Base-by-base conservation (phyloP, 2,329 filamentous ascomycete species). In the Pseudocercospora fijiensis region DNA sequence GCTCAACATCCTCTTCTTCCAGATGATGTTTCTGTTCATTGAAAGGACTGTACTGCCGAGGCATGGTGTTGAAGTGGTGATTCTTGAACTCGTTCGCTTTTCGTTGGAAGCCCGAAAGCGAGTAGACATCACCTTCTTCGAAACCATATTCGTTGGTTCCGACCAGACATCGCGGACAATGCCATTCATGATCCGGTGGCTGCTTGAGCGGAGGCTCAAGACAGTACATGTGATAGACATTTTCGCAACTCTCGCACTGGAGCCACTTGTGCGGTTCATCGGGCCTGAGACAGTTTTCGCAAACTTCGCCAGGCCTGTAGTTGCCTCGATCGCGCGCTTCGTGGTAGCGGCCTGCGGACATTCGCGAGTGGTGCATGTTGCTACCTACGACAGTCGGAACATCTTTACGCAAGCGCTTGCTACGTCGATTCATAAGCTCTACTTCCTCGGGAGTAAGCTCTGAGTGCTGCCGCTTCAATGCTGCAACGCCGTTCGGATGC, bases 61-160 rank as follows among this genome's bases (percentile, higher is more conserved):
- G 71, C 10, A 76, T 63, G 0, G 90, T 90, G 66, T 92, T 88
- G 73, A 99, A 99, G 73, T 99, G 96, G 24, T 87, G 87, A 71
- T 96, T 90, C 78, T 97, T 98, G 82, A 99, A 99, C 70, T 91
- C 90, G 70, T 91, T 91, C 5, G 95, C 95, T 76, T 94, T 96
- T 75, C 97, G 91, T 76, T 99, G 95, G 75, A 99, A 99, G 72
- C 96, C 91, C 72, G 90, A 92, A 26, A 99, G 82, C 0, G 95
- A 99, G 78, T 99, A 99, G 22, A 97, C 85, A 3, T 93, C 93
- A 24, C 95, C 95, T 76, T 99, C 95, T 74, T 98, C 94, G 66
- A 99, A 99, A 0, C 95, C 95, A 72, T 96, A 99, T 69, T 98
- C 92, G 43, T 94, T 93, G 62, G 96, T 96, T 53, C 95, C 95